Evolutionary conservation across 2,329 filamentous ascomycete genomes (phyloP), one percentile per base, ranked within the genome.

Genomic region (Dactylonectria macrodidyma): DNA sequence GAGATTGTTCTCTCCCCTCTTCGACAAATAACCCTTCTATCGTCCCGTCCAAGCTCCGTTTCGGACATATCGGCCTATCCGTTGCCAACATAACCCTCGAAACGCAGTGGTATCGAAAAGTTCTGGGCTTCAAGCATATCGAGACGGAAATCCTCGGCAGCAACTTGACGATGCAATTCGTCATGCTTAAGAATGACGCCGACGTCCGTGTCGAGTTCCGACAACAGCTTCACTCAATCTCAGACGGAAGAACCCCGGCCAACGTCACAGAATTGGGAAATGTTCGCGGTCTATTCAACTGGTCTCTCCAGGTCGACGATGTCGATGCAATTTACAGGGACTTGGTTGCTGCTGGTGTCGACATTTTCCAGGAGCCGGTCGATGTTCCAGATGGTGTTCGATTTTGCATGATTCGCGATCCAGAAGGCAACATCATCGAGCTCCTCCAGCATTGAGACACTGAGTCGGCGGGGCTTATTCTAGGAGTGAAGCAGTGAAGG

Each of bases 151-250:
- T 56, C 30, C 5, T 56, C n/a, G 52, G 52, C 34, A 54, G 52
- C 52, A 38, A 56, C 34, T 19, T 56, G 52, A 56, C 52, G 3
- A 38, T 11, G 19, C 34, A 56, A 24, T 44, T 56, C 34, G 36
- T 56, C n/a, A 56, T 56, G 33, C 52, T 56, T 10, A 56, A 44
- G 52, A 56, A 56, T 11, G 34, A 34, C n/a, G 52, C 34, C n/a
- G 52, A 56, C 52, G 19, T 56, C 34, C 52, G 52, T 22, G 52
- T 56, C 52, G 52, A 56, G 19, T 56, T 56, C 36, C 52, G 52
- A 26, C 34, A 41, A 22, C 12, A 56, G 9, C 9, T 14, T 14
- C n/a, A 12, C 52, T 56, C 52, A 8, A 19, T 16, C 34, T 36
- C 36, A 12, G 36, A 56, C n/a, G 33, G 12, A n/a, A 38, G 52